These are phyloP conservation scores for Linanthus parryae DNA, from an alignment of 148 eudicot species.

Conservation along the genomic window DNA sequence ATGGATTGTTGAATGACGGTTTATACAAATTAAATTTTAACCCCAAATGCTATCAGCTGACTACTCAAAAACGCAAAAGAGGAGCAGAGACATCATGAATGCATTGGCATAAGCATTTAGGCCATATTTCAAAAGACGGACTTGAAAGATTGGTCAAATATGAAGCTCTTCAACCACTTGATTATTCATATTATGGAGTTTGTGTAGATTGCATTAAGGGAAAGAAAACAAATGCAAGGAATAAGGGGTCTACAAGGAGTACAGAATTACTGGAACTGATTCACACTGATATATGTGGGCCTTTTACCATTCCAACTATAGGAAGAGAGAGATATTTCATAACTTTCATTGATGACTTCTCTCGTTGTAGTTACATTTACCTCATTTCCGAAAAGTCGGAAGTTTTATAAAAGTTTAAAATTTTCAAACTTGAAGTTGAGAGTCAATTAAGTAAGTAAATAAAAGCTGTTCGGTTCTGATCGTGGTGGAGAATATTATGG, in stretches of 20 bases:
- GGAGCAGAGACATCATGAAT: no score
- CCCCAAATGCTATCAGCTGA: neutral
- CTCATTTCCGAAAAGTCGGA: neutral
- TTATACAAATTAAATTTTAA: neutral
- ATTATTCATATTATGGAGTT: no score
- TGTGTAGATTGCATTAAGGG: neutral
- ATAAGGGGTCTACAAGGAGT: neutral
- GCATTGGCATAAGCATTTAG: neutral
- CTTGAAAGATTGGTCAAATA: neutral
- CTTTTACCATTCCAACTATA: no score
- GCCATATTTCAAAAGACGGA: neutral
- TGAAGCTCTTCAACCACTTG: no score
- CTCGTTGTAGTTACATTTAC: neutral
- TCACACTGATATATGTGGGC: no score
- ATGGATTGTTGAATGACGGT: neutral
- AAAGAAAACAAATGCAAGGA: neutral
- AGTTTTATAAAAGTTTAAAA: neutral
- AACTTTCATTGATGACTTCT: conserved; percentile 3
- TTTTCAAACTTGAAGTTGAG: neutral
- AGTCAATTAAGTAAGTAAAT: neutral
- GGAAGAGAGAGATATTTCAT: no score
- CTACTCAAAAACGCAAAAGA: no score
- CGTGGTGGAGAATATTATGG: neutral
- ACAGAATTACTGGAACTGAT: no score
- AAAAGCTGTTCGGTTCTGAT: neutral